Base-by-base conservation (phyloP, 331 rosid genomes). In the Ulmus americana region DNA sequence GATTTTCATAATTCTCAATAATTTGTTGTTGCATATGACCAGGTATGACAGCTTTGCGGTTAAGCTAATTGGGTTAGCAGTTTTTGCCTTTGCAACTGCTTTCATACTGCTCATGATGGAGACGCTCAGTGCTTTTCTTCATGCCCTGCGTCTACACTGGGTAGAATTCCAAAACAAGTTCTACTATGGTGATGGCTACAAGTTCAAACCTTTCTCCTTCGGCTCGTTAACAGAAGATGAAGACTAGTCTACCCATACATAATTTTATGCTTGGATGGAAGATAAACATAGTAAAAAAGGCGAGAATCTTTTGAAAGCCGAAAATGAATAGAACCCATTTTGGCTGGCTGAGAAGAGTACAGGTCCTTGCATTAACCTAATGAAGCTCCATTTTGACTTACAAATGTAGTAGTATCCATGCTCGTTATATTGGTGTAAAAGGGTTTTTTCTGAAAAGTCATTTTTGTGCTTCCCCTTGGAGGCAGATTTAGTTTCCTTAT, bases 141-240 rank as follows among this genome's bases (percentile, higher is more conserved):
- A 94, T 67, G 97, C 99, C 75, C 67, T 94, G 74, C 96, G 99
- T 81, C 99, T 94, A 63, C 99, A 94, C 76, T 94, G 99, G 99
- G 96, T 94, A 48, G 99, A 94, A 76, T 94, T 85, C 78, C 99
- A 94, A 79, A 87, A 81, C 63, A 94, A 94, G 68, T 94, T 94
- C 85, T 94, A 94, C 83, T 75, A 82, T 12, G 99, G 97, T 7
- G 99, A 94, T 78, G 99, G 99, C 70, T 78, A 84, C 80, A 90
- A 94, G 86, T 94, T 94, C 87, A 85, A 58, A 78, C 99, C 99
- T 41, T 90, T 94, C 76, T 85, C 99, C 61, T 90, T 90, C 18
- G 81, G 95, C 59, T 61, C 87, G 70, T 72, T 87, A 72, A 70
- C 73, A 0, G 96, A 85, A 73, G 99, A 94, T 4, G 99, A 94